Evolutionary conservation across 2,329 filamentous ascomycete species (phyloP).

Genomic region (Aspergillus transmontanensis): DNA sequence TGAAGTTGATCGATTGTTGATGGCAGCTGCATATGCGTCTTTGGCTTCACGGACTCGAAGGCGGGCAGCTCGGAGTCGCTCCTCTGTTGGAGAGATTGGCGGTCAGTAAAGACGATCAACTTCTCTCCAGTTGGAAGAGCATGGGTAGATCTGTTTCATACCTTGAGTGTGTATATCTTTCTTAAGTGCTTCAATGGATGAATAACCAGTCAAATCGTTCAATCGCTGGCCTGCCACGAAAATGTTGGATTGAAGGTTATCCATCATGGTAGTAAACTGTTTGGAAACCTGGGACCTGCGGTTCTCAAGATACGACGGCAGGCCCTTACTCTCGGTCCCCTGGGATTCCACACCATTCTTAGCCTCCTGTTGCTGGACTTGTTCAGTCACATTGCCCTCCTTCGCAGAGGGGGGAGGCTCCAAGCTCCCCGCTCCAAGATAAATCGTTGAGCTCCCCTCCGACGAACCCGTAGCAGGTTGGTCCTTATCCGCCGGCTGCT

Average conservation of each 20-base stretch:
- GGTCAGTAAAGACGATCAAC: constrained; percentile 7
- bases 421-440: constrained; percentile 25
- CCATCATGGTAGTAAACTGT: constrained; percentile 75
- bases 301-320: constrained; percentile 42
- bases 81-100: constrained; percentile 43
- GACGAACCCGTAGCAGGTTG: constrained; percentile 27
- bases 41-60: constrained; percentile 70
- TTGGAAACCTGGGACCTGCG: constrained; percentile 61
- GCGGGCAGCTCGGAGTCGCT: constrained; percentile 58
- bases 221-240: constrained; percentile 84
- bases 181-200: constrained; percentile 84
- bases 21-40: constrained; percentile 77
- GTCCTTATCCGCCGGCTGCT: constrained; percentile 9
- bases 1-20: constrained; percentile 78
- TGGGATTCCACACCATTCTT: constrained; percentile 7
- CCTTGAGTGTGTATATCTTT: constrained; percentile 70
- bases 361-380: constrained; percentile 8
- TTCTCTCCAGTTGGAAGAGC: not conserved
- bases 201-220: constrained; percentile 94
- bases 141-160: constrained; percentile 29
- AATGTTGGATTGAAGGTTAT: constrained; percentile 81
- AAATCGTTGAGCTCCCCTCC: constrained; percentile 19
- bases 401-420: constrained; percentile 15
- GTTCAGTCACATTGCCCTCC: constrained; percentile 19
- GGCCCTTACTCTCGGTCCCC: constrained; percentile 20